Percentiles rank a stretch among this genome's conserved stretches.
Conservation (phyloP, 2,329 filamentous ascomycete genomes). For the Cryphonectria nitschkei region DNA sequence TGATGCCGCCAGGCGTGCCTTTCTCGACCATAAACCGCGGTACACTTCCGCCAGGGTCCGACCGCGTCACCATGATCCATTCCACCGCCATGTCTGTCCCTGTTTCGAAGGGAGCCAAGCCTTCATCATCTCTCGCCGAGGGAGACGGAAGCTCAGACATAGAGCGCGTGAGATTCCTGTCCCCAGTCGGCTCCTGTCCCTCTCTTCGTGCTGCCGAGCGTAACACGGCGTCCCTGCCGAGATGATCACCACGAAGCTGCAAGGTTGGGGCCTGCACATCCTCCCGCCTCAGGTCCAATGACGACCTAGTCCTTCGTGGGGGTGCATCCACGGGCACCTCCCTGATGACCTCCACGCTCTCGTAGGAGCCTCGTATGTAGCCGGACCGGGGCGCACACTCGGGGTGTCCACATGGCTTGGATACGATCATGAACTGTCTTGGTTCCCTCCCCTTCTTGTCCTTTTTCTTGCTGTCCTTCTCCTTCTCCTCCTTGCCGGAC, state of each 20-base stretch:
- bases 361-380: slow-evolving; percentile 83
- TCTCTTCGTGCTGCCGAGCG: slow-evolving; percentile 43
- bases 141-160: slow-evolving; percentile 20
- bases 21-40: slow-evolving; percentile 91
- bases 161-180: slow-evolving; percentile 9
- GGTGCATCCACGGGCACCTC: slow-evolving; percentile 68
- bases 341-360: slow-evolving; percentile 88
- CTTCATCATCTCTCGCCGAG: slow-evolving; percentile 17
- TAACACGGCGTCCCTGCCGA: slow-evolving; percentile 48
- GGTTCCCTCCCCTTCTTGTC: slow-evolving; percentile 51
- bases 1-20: slow-evolving; percentile 80
- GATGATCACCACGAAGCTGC: slow-evolving; percentile 26
- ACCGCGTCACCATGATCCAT: slow-evolving; percentile 92
- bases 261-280: slow-evolving; percentile 35
- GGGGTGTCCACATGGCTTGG: slow-evolving; percentile 79
- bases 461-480: slow-evolving; percentile 31
- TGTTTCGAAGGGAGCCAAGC: slow-evolving; percentile 28
- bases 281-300: slow-evolving; percentile 45
- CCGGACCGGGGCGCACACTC: slow-evolving; percentile 71
- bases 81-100: slow-evolving; percentile 61
- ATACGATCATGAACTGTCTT: slow-evolving; percentile 83
- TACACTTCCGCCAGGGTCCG: slow-evolving; percentile 85
- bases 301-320: slow-evolving; percentile 48
- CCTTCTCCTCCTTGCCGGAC: slow-evolving; percentile 31
- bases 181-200: slow-evolving; percentile 17